Base-by-base conservation (phyloP, 2,329 filamentous ascomycete genomes). In the Dothidotthia symphoricarpi region DNA sequence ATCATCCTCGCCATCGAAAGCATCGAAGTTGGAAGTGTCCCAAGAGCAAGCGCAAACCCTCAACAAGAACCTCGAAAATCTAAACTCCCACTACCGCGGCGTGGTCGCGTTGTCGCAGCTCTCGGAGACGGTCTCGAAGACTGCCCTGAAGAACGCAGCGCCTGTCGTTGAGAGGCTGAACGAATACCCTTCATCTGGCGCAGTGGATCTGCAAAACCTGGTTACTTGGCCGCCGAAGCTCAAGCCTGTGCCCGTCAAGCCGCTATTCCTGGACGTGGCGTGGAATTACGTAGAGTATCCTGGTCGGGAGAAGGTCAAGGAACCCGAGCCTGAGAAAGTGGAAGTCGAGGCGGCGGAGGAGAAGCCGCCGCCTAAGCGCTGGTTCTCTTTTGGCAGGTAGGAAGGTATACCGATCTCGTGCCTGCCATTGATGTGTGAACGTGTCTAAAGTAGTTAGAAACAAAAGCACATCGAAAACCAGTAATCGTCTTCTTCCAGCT, bases 211-310 rank as follows among this genome's bases (percentile, higher is more conserved):
- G 16, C 75, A 75, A 28, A 91, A 91, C 51, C 72, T 98, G 16
- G 90, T 97, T 31, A 79, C 82, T 4, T 96, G 90, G 66, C 93
- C 93, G 10, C 90, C 91, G 1, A 86, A 82, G 61, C 72, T 96
- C 51, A 81, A 87, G 45, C 77, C 85, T 1, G 81, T 97, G 26
- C 89, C 93, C 0, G 85, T 95, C 35, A 98, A 98, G 73, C 93
- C 93, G 17, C 76, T 97, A 24, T 97, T 97, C 75, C 80, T 97
- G 42, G 93, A 98, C 61, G 85, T 95, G 6, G 93, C 93, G 8
- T 98, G 88, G 86, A 97, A 97, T 64, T 97, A 96, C 64, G 90
- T 98, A 46, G 82, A 88, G 32, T 98, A 98, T 61, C 89, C 90
- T 0, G 82, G 82, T 24, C 81, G 81, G 53, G 60, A 63, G 37